Evolutionary conservation across 2,329 filamentous ascomycete species (phyloP), one percentile per base, ranked within the genome.

Genomic region (Fonsecaea pedrosoi): DNA sequence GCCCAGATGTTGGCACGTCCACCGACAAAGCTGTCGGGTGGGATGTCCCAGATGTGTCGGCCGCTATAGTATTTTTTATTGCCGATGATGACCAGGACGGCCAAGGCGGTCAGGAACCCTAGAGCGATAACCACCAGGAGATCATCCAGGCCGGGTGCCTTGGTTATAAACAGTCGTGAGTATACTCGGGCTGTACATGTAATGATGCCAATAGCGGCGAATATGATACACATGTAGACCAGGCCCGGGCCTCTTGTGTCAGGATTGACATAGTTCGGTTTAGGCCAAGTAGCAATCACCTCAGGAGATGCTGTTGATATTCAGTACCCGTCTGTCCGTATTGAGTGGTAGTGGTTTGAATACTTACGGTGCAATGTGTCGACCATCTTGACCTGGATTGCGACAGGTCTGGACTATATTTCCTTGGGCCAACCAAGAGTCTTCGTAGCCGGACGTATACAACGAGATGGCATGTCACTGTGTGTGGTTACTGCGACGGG

Each of bases 221-320:
- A 73, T 3, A 73, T 38, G 58, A 75, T 72, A 48, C 70, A 69
- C 13, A 75, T 54, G 58, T 74, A 69, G 18, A 70, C 69, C 35
- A 76, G 62, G 6, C 69, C 67, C n/a, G 68, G 69, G 10, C 75
- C 75, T 65, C 71, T 61, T 34, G 66, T 74, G 21, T 71, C 68
- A 18, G 75, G 75, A 54, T 77, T 62, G 54, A 74, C 67, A 70
- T 73, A 76, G 60, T 77, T 76, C n/a, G 75, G 75, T 59, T 70
- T 68, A 2, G 75, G 75, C 74, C 74, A 77, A 38, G 72, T 62
- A 40, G 68, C 67, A 64, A 71, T 65, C 38, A 71, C 68, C 21
- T 59, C 54, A 7, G 45, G 45, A 1, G 69, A 58, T 18, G 69
- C 67, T 69, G 38, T n/a, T 6, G 9, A 9, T 42, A 38, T 53